These are phyloP conservation scores for Plectosphaerella cucumerina DNA, from an alignment of 2,329 filamentous ascomycete species.

Conservation along the genomic window DNA sequence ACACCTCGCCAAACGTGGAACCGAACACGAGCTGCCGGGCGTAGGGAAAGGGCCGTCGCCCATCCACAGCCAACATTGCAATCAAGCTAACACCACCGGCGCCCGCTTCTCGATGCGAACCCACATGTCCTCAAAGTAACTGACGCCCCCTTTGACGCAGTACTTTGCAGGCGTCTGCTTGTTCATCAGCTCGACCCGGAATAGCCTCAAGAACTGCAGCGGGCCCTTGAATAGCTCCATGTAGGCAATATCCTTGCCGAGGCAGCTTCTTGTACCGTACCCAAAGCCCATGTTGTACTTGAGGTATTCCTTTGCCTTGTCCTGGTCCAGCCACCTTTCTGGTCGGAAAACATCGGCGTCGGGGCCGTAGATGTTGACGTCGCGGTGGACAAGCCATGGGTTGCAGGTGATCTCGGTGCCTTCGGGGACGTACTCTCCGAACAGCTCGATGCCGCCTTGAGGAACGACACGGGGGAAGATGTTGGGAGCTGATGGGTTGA, in stretches of 20 bases:
- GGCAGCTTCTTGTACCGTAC: constrained; percentile 41
- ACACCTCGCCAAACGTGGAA: too few species aligned
- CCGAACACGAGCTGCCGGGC: too few species aligned
- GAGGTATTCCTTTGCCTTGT: constrained; percentile 34
- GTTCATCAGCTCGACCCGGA: constrained; percentile 24
- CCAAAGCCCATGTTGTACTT: constrained; percentile 47
- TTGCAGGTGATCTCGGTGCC: constrained; percentile 40
- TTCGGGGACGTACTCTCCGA: constrained; percentile 25
- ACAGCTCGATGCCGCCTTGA: constrained; percentile 23
- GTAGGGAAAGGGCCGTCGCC: too few species aligned
- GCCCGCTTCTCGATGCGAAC: constrained; percentile 20
- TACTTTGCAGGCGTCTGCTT: constrained; percentile 26
- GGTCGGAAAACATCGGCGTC: constrained; percentile 43
- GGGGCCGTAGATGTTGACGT: constrained; percentile 31
- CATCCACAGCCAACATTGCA: too few species aligned
- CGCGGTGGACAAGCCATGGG: constrained; percentile 41
- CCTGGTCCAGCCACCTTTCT: constrained; percentile 41
- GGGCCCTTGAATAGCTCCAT: constrained; percentile 48
- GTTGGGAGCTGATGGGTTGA: constrained; percentile 46
- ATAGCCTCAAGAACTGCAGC: constrained; percentile 35
- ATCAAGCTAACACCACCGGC: constrained; percentile 2
- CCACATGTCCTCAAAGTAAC: constrained; percentile 36
- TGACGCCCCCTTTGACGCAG: constrained; percentile 34
- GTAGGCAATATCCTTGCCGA: constrained; percentile 45
- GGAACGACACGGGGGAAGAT: constrained; percentile 42